Percentiles rank a stretch among this genome's conserved stretches.
phyloP scores from a whole-genome alignment of 805 yeast species.

The Ogataea pini region DNA sequence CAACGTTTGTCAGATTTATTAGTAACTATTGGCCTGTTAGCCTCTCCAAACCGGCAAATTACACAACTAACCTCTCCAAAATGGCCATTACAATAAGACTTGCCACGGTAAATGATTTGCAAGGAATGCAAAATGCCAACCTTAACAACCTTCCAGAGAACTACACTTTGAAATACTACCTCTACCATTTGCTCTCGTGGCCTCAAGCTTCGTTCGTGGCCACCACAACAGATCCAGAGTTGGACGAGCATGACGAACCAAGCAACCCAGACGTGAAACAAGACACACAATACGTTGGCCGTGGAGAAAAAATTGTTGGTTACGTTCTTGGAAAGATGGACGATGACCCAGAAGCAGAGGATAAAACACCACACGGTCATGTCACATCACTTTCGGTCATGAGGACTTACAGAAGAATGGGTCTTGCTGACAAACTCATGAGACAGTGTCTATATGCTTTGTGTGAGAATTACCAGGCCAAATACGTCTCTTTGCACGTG shows the following conservation, averaged over 20 bases:
- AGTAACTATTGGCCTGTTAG: no score
- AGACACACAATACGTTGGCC: conserved; percentile 53
- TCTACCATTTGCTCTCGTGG: conserved; percentile 94
- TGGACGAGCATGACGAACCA: conserved; percentile 27
- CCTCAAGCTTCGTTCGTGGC: conserved; percentile 98
- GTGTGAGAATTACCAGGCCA: conserved; percentile 77
- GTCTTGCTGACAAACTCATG: conserved; percentile 90
- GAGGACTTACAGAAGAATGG: conserved; percentile 95
- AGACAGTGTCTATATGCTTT: conserved; percentile 74
- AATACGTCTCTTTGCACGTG: conserved; percentile 88
- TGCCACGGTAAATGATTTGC: conserved; percentile 83
- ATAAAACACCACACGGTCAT: conserved; percentile 83
- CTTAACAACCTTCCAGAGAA: conserved; percentile 92
- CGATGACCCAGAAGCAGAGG: conserved; percentile 71
- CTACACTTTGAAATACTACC: conserved; percentile 86
- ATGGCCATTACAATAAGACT: conserved; percentile 88
- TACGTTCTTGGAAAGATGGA: conserved; percentile 96
- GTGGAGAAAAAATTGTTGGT: conserved; percentile 87
- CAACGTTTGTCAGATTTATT: no score
- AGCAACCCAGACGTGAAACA: conserved; percentile 20
- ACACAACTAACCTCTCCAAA: not conserved
- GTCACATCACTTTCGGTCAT: conserved; percentile 91
- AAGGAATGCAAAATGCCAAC: conserved; percentile 95
- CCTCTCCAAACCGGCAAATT: not conserved
- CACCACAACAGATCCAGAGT: conserved; percentile 62